Base-by-base conservation (phyloP, 2,329 filamentous ascomycete species). In the Hawksworthiomyces lignivorus region DNA sequence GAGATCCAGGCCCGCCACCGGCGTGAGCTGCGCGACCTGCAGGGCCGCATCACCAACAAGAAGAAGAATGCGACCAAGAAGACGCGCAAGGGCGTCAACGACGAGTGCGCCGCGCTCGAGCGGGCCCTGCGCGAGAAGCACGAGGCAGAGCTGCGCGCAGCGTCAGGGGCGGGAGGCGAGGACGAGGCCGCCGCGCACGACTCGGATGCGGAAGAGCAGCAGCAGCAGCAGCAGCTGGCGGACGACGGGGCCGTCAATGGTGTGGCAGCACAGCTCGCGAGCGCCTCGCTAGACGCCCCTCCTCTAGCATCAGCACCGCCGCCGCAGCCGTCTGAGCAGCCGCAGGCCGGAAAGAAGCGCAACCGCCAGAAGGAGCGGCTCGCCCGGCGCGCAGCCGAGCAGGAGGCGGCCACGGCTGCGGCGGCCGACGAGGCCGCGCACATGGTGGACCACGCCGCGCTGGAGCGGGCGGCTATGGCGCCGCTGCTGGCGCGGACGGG, bases 1-100 rank as follows among this genome's bases (percentile, higher is more conserved):
- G 80, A 85, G 48, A 67, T 92, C 43, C 81, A 87, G 54, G 69
- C 80, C 28, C 83, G 82, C 35, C 92, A 98, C 61, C 81, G 87
- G 54, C 92, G 87, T 62, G 90, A 98, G 65, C 80, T 84, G 60
- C 82, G 81, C 53, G 90, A 97, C 47, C 73, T 98, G 20, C 86
- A 94, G 61, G 75, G 79, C 38, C 81, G 83, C 46, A 80, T 94
- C 56, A 96, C 87, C 5, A 88, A 84, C 65, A 97, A 96, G 73
- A 98, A 96, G 72, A 97, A 96, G 70, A 83, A 85, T 65, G 89
- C 92, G 14, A 94, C 84, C 35, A 98, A 97, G 66, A 87, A 80
- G 77, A 89, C 73, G 52, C 77, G 68, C 55, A 87, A 83, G 59
- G 80, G 82, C 21, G 70, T 90, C 56, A 87, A 84, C 30, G 72